Evolutionary conservation across 2,329 filamentous ascomycete genomes (phyloP), one percentile per base, ranked within the genome.

Genomic region (Stemphylium lycopersici): DNA sequence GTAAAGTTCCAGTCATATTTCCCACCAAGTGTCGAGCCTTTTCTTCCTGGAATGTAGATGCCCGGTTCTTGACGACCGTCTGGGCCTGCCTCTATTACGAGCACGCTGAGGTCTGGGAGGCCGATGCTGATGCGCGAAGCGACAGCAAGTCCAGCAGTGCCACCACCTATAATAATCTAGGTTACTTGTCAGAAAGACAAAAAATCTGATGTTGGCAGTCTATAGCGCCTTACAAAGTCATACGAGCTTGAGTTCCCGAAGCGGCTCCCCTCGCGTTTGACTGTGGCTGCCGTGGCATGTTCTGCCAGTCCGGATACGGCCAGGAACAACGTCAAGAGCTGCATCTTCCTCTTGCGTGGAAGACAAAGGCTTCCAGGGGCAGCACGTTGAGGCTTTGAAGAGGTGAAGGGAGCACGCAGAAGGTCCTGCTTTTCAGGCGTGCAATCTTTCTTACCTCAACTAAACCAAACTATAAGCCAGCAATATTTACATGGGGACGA

Each of bases 1-100:
- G 79, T 80, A 46, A 81, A 77, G 65, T 80, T 80, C 69, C 66
- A 70, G 20, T 70, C 66, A 37, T 66, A 69, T 40, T 58, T 67
- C 7, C 59, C 60, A 18, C 67, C 68, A 1, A 71, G 55, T 0
- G 68, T 70, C 7, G 65, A 67, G 15, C 68, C 67, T 39, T 68
- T 68, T 11, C 63, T 61, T 36, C 68, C 68, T 29, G 67, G 68
- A 7, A 71, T 59, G 26, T 41, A 55, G 52, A 71, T 71, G 3
- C 57, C 60, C 11, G 65, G 67, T 31, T 71, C 68, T 37, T 66
- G 51, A 37, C 62, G 58, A 26, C 64, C 67, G 48, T 70, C 69
- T 49, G 33, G 75, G 61, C 53, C 67, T 26, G 67, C 67, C 55
- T 70, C 67, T 13, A 69, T 63, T 11, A 70, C 61, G 6, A 69